Evolutionary conservation across 768 basidiomycete genomes (phyloP).

Genomic region (Mycena floridula): DNA sequence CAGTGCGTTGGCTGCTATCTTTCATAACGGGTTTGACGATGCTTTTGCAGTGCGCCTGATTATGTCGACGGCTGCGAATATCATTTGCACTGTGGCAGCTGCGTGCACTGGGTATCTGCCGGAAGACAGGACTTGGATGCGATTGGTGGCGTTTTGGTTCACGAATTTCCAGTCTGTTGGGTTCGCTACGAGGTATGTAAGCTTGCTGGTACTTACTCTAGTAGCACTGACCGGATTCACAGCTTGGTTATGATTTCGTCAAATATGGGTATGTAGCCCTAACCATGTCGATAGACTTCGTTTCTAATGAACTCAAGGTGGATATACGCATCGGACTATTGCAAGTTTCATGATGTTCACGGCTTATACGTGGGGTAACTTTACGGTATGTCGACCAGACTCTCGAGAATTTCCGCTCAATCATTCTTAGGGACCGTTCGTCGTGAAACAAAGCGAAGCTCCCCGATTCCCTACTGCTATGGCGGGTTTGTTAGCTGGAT

Average conservation of each 20-base stretch:
- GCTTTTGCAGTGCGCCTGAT: conserved; percentile 9
- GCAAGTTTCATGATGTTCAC: background rate
- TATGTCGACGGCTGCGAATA: conserved; percentile 11
- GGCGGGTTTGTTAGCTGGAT: background rate
- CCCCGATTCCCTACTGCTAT: background rate
- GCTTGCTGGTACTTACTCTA: too few relatives aligned
- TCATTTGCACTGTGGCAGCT: conserved; percentile 13
- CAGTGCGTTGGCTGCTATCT: conserved; percentile 5
- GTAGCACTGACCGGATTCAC: conserved; percentile 2
- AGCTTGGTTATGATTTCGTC: conserved; percentile 15
- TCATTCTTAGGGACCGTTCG: conserved; percentile 1
- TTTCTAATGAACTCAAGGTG: too few relatives aligned
- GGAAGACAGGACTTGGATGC: conserved; percentile 9
- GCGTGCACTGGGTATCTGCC: conserved; percentile 15
- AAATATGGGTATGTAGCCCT: too few relatives aligned
- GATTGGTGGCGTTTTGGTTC: conserved; percentile 14
- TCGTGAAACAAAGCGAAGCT: conserved; percentile 7
- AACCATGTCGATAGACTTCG: too few relatives aligned
- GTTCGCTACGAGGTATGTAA: conserved; percentile 4
- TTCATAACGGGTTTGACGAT: background rate
- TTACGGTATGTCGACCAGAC: conserved; percentile 2
- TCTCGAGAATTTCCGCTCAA: background rate
- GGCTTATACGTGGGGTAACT: conserved; percentile 5
- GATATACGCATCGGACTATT: conserved; percentile 12
- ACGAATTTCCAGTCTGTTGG: conserved; percentile 15